A percentile compares a stretch with the other conserved stretches of the same genome.
Evolutionary conservation across 2,329 filamentous ascomycete species (phyloP).

Genomic region (Coniochaeta pulveracea): DNA sequence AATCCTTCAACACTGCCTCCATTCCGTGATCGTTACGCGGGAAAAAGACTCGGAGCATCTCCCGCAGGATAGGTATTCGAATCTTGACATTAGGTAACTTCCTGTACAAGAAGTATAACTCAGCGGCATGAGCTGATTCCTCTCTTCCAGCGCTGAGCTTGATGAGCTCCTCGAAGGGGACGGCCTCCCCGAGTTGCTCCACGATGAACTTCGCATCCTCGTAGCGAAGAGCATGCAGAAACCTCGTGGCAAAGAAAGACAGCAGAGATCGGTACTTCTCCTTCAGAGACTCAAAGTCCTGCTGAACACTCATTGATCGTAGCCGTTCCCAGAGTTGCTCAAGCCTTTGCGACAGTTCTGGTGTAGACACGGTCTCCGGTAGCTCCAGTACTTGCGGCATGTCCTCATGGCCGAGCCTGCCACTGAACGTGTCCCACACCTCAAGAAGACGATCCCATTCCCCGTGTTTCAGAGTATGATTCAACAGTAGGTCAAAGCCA

Average conservation of each 20-base stretch:
- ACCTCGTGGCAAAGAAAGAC: constrained; percentile 8
- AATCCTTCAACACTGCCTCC: constrained; percentile 36
- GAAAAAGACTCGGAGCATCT: constrained; percentile 31
- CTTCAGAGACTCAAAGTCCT: neutral
- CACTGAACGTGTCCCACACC: constrained; percentile 22
- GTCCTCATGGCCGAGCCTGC: neutral
- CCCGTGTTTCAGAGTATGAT: constrained; percentile 23
- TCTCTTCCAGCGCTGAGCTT: constrained; percentile 15
- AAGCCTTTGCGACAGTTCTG: neutral
- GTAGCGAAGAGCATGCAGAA: constrained; percentile 9
- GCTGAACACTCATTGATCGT: neutral
- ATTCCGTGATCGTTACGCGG: constrained; percentile 26
- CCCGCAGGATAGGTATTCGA: constrained; percentile 25
- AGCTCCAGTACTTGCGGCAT: constrained; percentile 4
- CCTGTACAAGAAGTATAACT: constrained; percentile 35
- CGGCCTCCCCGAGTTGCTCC: constrained; percentile 22
- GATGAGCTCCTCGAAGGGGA: constrained; percentile 33
- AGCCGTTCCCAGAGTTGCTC: neutral
- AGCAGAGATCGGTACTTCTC: constrained; percentile 6
- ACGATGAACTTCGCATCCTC: constrained; percentile 25
- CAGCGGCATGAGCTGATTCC: constrained; percentile 20
- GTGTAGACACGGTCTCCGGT: neutral
- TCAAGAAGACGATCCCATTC: constrained; percentile 25
- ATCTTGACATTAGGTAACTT: constrained; percentile 25
- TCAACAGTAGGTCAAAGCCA: constrained; percentile 32